Evolutionary conservation across 345 rosid species (phyloP).

Genomic region (Camelina sativa): DNA sequence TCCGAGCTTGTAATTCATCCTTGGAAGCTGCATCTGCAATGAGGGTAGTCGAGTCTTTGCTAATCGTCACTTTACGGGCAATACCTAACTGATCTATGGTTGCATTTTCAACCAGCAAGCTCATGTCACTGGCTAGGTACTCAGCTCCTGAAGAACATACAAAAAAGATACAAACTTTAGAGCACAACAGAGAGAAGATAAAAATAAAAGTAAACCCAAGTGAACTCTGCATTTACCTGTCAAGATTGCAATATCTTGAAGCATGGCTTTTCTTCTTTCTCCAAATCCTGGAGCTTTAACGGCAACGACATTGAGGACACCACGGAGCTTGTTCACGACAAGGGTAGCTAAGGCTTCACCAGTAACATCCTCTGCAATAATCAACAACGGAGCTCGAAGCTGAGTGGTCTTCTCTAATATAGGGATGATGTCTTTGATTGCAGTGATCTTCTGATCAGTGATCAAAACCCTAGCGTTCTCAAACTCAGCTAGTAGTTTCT

Average conservation of each 20-base stretch:
- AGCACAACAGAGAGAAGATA: neutral
- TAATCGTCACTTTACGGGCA: conserved; percentile 81
- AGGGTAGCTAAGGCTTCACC: conserved; percentile 98
- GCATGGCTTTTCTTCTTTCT: conserved; percentile 96
- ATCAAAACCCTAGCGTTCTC: conserved; percentile 92
- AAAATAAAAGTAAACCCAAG: neutral
- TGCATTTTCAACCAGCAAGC: conserved; percentile 74
- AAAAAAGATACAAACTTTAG: conserved; percentile 6
- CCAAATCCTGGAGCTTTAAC: conserved; percentile 98
- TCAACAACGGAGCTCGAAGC: conserved; percentile 85
- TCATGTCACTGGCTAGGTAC: conserved; percentile 84
- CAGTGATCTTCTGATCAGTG: conserved; percentile 93
- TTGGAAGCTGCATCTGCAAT: conserved; percentile 95
- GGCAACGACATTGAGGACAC: conserved; percentile 90
- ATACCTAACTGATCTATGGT: conserved; percentile 83
- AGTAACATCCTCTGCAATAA: conserved; percentile 93
- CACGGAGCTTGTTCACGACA: conserved; percentile 93
- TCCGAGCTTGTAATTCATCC: conserved; percentile 85
- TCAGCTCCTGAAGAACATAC: conserved; percentile 70
- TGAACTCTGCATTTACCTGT: conserved; percentile 55
- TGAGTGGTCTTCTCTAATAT: conserved; percentile 92
- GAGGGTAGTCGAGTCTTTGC: conserved; percentile 82
- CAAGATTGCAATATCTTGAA: conserved; percentile 91
- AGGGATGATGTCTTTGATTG: conserved; percentile 93
- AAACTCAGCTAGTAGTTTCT: conserved; percentile 87